These are phyloP conservation scores for Tuctoria greenei DNA, from an alignment of 176 grass and related monocot species.

Conservation along the genomic window DNA sequence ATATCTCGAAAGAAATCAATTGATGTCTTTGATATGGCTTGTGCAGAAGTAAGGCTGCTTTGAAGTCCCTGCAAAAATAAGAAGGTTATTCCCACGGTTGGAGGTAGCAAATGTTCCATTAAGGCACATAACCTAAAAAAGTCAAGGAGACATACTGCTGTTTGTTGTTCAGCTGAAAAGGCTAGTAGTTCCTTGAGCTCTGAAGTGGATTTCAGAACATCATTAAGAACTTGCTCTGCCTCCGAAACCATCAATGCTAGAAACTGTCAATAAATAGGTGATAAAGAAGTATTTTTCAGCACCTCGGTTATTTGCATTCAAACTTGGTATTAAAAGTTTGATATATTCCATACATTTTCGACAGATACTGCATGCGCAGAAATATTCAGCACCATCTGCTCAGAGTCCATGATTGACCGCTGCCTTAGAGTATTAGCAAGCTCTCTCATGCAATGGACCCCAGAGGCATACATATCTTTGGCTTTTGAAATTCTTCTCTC, in stretches of 20 bases:
- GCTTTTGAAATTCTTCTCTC: conserved; percentile 58
- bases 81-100: not conserved
- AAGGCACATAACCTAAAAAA: conserved; percentile 5
- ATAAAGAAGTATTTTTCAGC: conserved; percentile 24
- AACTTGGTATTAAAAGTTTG: conserved; percentile 7
- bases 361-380: conserved; percentile 48
- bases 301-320: conserved; percentile 16
- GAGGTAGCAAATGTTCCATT: conserved; percentile 9
- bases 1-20: conserved; percentile 59
- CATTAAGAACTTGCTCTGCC: conserved; percentile 55
- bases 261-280: conserved; percentile 54
- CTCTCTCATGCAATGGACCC: conserved; percentile 56
- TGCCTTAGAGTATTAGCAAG: conserved; percentile 43
- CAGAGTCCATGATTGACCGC: conserved; percentile 43
- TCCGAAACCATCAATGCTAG: conserved; percentile 64
- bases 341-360: conserved; percentile 63
- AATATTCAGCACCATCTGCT: conserved; percentile 54
- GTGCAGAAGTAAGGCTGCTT: conserved; percentile 66
- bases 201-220: conserved; percentile 52
- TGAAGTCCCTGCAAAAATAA: conserved; percentile 44
- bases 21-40: conserved; percentile 69
- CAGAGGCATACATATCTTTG: conserved; percentile 56
- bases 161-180: conserved; percentile 60
- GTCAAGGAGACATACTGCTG: conserved; percentile 47
- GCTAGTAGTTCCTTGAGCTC: conserved; percentile 62